Conservation (phyloP, 371 early-diverging fungal species). For the Syncephalastrum monosporum region DNA sequence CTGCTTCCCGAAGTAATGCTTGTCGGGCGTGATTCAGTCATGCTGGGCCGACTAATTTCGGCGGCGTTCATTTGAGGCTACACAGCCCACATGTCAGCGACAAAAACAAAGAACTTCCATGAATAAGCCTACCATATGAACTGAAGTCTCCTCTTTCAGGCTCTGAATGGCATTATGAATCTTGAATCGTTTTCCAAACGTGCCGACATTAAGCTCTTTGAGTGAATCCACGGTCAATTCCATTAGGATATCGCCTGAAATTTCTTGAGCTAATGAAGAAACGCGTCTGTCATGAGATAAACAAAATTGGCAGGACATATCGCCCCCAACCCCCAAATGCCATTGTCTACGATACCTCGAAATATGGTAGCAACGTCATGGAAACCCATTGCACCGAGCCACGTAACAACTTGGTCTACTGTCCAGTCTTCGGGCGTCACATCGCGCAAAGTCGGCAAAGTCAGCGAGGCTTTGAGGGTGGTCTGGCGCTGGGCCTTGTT, state of each 20-base stretch:
- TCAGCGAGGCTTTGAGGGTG: conserved; percentile 11
- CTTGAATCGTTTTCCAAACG: conserved; percentile 64
- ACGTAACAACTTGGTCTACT: conserved; percentile 32
- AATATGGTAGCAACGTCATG: conserved; percentile 47
- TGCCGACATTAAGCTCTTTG: conserved; percentile 60
- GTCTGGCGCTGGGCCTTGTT: conserved; percentile 8
- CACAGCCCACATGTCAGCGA: too few relatives aligned
- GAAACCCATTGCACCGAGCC: conserved; percentile 49
- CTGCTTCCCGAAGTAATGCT: too few relatives aligned
- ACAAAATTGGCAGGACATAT: neutral
- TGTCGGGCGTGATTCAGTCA: too few relatives aligned
- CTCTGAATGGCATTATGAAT: conserved; percentile 58
- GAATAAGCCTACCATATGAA: conserved; percentile 1
- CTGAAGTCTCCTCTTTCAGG: conserved; percentile 32
- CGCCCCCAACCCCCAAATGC: neutral
- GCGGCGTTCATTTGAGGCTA: too few relatives aligned
- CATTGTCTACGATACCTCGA: conserved; percentile 31
- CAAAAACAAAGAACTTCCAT: too few relatives aligned
- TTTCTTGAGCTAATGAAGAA: conserved; percentile 49
- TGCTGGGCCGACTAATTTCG: too few relatives aligned
- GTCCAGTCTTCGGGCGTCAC: conserved; percentile 31
- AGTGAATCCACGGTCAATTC: conserved; percentile 55
- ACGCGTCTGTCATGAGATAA: neutral
- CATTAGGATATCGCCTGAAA: conserved; percentile 59
- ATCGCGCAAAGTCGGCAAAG: conserved; percentile 12